Evolutionary conservation across 2,329 filamentous ascomycete genomes (phyloP).

Genomic region (Pseudocercospora vitis): DNA sequence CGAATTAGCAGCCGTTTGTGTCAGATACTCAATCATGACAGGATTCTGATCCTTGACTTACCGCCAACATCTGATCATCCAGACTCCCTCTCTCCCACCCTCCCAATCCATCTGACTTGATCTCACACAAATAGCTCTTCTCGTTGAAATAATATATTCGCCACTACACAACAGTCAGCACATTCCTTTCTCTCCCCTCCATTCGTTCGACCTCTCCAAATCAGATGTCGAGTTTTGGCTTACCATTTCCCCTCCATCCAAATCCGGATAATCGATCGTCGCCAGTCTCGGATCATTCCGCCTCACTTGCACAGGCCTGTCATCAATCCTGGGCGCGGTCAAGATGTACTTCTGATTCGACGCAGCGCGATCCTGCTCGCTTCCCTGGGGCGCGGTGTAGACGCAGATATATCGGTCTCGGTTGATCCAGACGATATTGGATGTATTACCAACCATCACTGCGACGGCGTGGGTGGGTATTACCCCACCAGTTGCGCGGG

Average conservation of each 20-base stretch:
- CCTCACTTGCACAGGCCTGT: conserved; percentile 1
- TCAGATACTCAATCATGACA: no score
- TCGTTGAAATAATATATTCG: conserved; percentile 7
- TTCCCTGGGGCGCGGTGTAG: conserved; percentile 2
- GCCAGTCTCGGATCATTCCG: not conserved
- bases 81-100: conserved; percentile 1
- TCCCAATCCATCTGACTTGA: conserved; percentile 3
- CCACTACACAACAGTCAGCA: not conserved
- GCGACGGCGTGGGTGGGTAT: conserved; percentile 4
- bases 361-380: not conserved
- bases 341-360: conserved; percentile 3
- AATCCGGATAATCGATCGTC: not conserved
- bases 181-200: not conserved
- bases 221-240: not conserved
- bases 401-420: conserved; percentile 7
- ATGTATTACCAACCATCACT: not conserved
- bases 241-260: conserved; percentile 1
- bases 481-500: not conserved
- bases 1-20: no score
- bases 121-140: conserved; percentile 1
- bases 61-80: conserved; percentile 1
- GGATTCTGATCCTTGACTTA: not conserved
- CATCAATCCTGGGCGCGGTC: not conserved
- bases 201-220: no score
- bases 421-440: conserved; percentile 9